Evolutionary conservation across 306 rosid species (phyloP).

Genomic region (Dicorynia guianensis): DNA sequence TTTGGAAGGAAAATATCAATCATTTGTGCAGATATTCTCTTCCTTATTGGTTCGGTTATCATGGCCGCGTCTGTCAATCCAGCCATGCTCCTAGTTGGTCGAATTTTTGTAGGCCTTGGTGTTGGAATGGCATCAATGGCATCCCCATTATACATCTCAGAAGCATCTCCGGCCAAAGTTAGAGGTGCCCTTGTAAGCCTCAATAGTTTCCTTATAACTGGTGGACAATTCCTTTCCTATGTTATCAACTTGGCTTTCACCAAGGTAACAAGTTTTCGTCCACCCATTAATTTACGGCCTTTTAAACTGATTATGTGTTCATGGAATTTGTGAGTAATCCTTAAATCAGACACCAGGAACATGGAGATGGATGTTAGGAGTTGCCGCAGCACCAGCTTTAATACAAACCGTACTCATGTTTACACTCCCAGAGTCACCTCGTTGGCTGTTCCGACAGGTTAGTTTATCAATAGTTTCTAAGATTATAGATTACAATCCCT

Average conservation of each 20-base stretch:
- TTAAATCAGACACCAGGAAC: slow-evolving; percentile 40
- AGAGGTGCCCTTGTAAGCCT: slow-evolving; percentile 50
- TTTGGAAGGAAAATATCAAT: slow-evolving; percentile 37
- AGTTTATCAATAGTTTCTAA: too few relatives aligned
- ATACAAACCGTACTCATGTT: slow-evolving; percentile 39
- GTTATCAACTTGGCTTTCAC: slow-evolving; percentile 49
- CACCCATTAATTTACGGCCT: too few relatives aligned
- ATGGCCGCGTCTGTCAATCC: slow-evolving; percentile 39
- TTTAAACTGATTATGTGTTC: not conserved
- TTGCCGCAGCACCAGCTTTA: not conserved
- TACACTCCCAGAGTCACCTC: slow-evolving; percentile 49
- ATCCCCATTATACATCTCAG: slow-evolving; percentile 50
- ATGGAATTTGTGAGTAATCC: not conserved
- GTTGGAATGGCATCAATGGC: slow-evolving; percentile 53
- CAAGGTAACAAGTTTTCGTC: slow-evolving; percentile 7
- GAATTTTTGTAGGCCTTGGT: slow-evolving; percentile 42
- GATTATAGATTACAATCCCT: not conserved
- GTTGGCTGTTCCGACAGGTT: slow-evolving; percentile 52
- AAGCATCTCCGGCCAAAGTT: slow-evolving; percentile 48
- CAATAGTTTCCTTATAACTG: slow-evolving; percentile 50
- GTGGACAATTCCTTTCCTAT: slow-evolving; percentile 50
- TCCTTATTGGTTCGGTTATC: slow-evolving; percentile 41
- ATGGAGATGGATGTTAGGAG: slow-evolving; percentile 56
- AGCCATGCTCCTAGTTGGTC: slow-evolving; percentile 28
- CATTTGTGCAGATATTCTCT: slow-evolving; percentile 39